Evolutionary conservation across 2,329 filamentous ascomycete genomes (phyloP).

Genomic region (Aspergillus sp.): DNA sequence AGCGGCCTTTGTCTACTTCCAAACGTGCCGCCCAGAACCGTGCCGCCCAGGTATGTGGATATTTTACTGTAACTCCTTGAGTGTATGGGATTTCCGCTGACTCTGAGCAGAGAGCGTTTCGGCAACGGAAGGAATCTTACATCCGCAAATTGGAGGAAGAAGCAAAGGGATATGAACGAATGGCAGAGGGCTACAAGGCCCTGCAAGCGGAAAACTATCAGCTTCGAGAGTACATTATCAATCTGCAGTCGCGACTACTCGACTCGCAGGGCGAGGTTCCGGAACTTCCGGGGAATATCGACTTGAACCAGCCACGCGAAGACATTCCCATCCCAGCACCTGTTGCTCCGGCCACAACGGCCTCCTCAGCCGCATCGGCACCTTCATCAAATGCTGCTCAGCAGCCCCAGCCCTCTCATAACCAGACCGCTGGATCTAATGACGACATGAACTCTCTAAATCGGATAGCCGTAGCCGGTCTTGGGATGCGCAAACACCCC

Average conservation of each 20-base stretch:
- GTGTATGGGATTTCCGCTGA: constrained; percentile 6
- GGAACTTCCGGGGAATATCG: constrained; percentile 74
- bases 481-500: constrained; percentile 40
- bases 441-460: constrained; percentile 40
- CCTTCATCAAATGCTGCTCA: constrained; percentile 19
- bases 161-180: constrained; percentile 71
- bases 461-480: constrained; percentile 38
- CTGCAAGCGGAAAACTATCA: constrained; percentile 85
- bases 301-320: constrained; percentile 55
- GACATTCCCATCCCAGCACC: constrained; percentile 28
- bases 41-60: constrained; percentile 76
- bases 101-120: constrained; percentile 74
- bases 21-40: constrained; percentile 96
- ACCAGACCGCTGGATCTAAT: constrained; percentile 20
- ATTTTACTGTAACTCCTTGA: background rate
- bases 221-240: constrained; percentile 87
- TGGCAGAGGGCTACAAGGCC: constrained; percentile 74
- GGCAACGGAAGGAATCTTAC: constrained; percentile 94
- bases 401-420: constrained; percentile 22
- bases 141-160: constrained; percentile 97
- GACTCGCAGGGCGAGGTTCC: constrained; percentile 81
- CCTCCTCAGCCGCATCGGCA: constrained; percentile 9
- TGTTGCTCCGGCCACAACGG: constrained; percentile 14
- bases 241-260: constrained; percentile 78
- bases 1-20: constrained; percentile 87